Percentiles rank a stretch among this genome's conserved stretches.
Evolutionary conservation across 441 rosid genomes (phyloP).

Genomic region (Raphanus hybrid): DNA sequence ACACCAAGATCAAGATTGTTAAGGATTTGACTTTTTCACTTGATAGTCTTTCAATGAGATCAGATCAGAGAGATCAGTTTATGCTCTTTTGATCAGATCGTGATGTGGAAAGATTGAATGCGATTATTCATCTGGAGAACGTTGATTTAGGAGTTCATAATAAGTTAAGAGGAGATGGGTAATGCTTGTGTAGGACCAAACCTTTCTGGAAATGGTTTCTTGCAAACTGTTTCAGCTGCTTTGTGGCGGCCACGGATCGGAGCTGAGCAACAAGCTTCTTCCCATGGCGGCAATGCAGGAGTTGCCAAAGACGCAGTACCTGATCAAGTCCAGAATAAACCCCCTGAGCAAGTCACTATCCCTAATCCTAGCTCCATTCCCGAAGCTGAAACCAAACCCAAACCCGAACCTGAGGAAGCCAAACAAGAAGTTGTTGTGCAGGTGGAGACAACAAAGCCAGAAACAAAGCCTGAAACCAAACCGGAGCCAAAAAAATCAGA

Average conservation of each 20-base stretch:
- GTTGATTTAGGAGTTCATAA: constrained; percentile 20
- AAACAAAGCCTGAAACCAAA: constrained; percentile 46
- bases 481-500: constrained; percentile 37
- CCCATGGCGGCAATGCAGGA: constrained; percentile 45
- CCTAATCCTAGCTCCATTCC: constrained; percentile 46
- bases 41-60: constrained; percentile 34
- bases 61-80: constrained; percentile 32
- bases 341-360: constrained; percentile 63
- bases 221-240: constrained; percentile 72
- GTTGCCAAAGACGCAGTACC: constrained; percentile 46
- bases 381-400: constrained; percentile 52
- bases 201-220: constrained; percentile 59
- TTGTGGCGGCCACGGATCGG: constrained; percentile 63
- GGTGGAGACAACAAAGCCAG: constrained; percentile 28
- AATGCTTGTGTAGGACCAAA: constrained; percentile 76
- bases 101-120: constrained; percentile 43
- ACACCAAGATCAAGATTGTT: neutral
- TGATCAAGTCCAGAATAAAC: constrained; percentile 62
- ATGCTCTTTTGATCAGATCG: constrained; percentile 44
- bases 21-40: constrained; percentile 41
- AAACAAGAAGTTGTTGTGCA: constrained; percentile 25
- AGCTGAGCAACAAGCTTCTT: constrained; percentile 49
- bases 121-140: constrained; percentile 13
- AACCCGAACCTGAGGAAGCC: constrained; percentile 31
- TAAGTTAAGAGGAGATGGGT: constrained; percentile 49